Evolutionary conservation across 176 grass and related monocot species (phyloP).

Genomic region (Elaeis guineensis): DNA sequence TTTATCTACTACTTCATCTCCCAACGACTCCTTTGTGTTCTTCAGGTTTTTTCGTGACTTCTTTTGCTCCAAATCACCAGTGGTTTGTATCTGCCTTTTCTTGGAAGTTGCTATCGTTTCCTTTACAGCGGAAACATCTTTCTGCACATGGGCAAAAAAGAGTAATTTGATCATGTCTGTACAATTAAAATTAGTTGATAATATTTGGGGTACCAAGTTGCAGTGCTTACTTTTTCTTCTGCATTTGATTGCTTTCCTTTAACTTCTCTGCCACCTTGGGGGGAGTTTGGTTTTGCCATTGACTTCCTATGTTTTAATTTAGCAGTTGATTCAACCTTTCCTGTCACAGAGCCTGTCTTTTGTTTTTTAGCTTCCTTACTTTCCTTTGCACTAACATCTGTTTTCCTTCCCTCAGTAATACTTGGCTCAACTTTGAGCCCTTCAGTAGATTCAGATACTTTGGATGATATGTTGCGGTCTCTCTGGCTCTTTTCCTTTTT

Average conservation of each 20-base stretch:
- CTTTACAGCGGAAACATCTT: constrained; percentile 5
- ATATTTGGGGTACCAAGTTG: not conserved
- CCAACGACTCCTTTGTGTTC: constrained; percentile 28
- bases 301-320: constrained; percentile 17
- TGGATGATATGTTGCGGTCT: constrained; percentile 22
- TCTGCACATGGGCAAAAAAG: constrained; percentile 26
- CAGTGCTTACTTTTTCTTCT: not conserved
- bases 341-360: constrained; percentile 27
- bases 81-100: constrained; percentile 43
- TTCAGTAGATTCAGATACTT: constrained; percentile 20
- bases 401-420: constrained; percentile 5
- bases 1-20: constrained; percentile 29
- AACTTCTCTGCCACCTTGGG: constrained; percentile 1
- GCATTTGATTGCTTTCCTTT: constrained; percentile 17
- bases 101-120: constrained; percentile 2
- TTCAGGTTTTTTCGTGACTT: constrained; percentile 16
- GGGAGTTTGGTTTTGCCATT: constrained; percentile 10
- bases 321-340: constrained; percentile 19
- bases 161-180: not conserved
- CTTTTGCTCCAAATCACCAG: constrained; percentile 17
- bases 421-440: constrained; percentile 4
- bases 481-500: constrained; percentile 40
- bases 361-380: constrained; percentile 22
- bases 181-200: not conserved
- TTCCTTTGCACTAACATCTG: constrained; percentile 5